Base-by-base conservation (phyloP, 2,329 filamentous ascomycete genomes). In the Epicoccum nigrum region DNA sequence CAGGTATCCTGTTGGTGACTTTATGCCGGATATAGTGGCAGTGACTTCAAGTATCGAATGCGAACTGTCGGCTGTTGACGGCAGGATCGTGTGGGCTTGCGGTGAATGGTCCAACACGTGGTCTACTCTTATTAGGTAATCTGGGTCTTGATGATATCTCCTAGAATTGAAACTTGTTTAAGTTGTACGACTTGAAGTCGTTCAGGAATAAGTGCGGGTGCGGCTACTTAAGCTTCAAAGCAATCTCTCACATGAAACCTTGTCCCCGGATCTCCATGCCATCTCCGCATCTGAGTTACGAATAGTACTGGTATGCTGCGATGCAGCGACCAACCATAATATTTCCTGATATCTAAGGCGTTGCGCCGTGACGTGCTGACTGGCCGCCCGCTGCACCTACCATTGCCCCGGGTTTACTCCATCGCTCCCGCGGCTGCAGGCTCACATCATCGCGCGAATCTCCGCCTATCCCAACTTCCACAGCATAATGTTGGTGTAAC, bases 341-440 rank as follows among this genome's bases (percentile, higher is more conserved):
- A 15, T 42, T 25, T 7, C 12, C 17, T 38, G 28, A 27, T 13
- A 31, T 28, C 13, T 12, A 13, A 25, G 2, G 3, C 4, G 3
- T 7, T 4, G 23, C 30, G 16, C 38, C 42, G 32, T 21, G 17
- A 15, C 30, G 13, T 4, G 8, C 8, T 21, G 2, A 51, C n/a
- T 45, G 48, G 48, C n/a, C 5, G 31, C 13, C 8, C 19, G 2
- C n/a, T 32, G 30, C 23, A 7, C 6, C 19, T 35, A 12, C 3
- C 4, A 13, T 7, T 19, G 31, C 27, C 25, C 16, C 2, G 13
- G 12, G 16, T 30, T 21, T 30, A 6, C 9, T 17, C 17, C 25
- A 32, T 43, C 38, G 19, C 16, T 46, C 49, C 49, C 49, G 38
- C 43, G 49, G 49, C 20, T 23, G 27, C 20, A 13, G 12, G 31